Conservation (phyloP, 2,329 filamentous ascomycete genomes). For the Pestalotiopsis sp. region DNA sequence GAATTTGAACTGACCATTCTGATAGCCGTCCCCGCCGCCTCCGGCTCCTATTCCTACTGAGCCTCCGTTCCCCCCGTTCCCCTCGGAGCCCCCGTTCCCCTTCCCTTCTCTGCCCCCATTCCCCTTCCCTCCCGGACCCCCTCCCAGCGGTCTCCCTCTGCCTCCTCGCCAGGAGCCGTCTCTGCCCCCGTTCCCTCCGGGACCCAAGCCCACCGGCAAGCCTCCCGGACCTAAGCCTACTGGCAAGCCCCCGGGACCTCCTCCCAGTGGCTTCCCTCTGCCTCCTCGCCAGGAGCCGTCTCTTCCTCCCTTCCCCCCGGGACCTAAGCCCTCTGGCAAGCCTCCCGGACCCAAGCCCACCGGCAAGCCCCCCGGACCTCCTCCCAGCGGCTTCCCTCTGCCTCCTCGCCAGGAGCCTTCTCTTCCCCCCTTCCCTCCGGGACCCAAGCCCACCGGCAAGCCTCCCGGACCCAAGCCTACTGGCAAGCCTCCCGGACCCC, state of each 20-base stretch:
- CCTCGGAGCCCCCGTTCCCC: not conserved
- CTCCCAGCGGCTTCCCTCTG: not conserved
- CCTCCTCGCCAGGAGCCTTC: not conserved
- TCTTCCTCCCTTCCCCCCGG: not conserved
- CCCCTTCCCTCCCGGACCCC: not conserved
- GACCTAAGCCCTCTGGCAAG: not conserved
- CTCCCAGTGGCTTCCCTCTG: no score
- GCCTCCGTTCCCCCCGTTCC: slow-evolving; percentile 1
- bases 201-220: not conserved
- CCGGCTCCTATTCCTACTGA: not conserved
- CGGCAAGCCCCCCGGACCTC: not conserved
- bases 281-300: not conserved
- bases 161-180: not conserved
- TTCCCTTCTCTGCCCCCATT: not conserved
- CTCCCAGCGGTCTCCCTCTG: not conserved
- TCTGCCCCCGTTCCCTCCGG: not conserved
- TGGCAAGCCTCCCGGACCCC: not conserved
- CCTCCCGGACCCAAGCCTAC: not conserved
- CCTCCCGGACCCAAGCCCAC: not conserved
- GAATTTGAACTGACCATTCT: not conserved
- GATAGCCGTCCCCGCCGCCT: not conserved
- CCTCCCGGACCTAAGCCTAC: not conserved
- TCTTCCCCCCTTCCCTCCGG: not conserved
- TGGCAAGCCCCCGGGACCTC: not conserved
- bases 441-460: not conserved